Conservation (phyloP, 2,329 filamentous ascomycete genomes). For the Ceratocystis cubensis region DNA sequence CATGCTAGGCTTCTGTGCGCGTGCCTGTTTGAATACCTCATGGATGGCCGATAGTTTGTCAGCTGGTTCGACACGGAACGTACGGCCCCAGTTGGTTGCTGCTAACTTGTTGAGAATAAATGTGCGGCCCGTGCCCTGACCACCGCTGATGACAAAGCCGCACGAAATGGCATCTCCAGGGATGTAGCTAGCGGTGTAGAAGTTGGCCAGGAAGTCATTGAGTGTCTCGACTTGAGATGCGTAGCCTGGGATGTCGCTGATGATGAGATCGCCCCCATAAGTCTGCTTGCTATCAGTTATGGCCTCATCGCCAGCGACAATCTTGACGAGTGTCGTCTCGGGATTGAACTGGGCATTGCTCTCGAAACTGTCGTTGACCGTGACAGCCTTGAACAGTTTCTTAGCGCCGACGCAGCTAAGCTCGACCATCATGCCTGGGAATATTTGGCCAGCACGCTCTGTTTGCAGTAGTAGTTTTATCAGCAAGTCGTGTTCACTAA, state of each 20-base stretch:
- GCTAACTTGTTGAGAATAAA: slow-evolving; percentile 58
- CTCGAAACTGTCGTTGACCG: slow-evolving; percentile 17
- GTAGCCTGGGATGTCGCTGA: slow-evolving; percentile 52
- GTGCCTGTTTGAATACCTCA: slow-evolving; percentile 57
- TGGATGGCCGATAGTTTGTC: slow-evolving; percentile 49
- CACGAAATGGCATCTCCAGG: slow-evolving; percentile 32
- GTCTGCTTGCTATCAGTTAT: slow-evolving; percentile 21
- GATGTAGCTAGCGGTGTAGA: slow-evolving; percentile 32
- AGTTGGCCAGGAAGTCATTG: slow-evolving; percentile 51
- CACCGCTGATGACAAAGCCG: slow-evolving; percentile 65
- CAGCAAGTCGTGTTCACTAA: background rate
- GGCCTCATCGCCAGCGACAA: slow-evolving; percentile 28
- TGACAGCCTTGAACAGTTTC: slow-evolving; percentile 23
- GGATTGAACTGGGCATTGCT: slow-evolving; percentile 29
- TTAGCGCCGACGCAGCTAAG: slow-evolving; percentile 31
- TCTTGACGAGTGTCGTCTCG: slow-evolving; percentile 30
- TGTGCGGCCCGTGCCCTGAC: slow-evolving; percentile 74
- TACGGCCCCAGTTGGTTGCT: slow-evolving; percentile 55
- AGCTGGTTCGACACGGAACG: slow-evolving; percentile 46
- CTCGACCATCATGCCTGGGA: slow-evolving; percentile 59
- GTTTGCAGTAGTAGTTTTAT: background rate
- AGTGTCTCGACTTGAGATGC: slow-evolving; percentile 49
- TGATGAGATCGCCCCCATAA: slow-evolving; percentile 22
- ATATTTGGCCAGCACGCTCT: slow-evolving; percentile 55
- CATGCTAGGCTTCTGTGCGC: slow-evolving; percentile 57